Percentiles rank a stretch among this genome's conserved stretches.
These are phyloP conservation scores for Diaporthe vaccinii DNA, from an alignment of 2,329 filamentous ascomycete species.

Conservation along the genomic window DNA sequence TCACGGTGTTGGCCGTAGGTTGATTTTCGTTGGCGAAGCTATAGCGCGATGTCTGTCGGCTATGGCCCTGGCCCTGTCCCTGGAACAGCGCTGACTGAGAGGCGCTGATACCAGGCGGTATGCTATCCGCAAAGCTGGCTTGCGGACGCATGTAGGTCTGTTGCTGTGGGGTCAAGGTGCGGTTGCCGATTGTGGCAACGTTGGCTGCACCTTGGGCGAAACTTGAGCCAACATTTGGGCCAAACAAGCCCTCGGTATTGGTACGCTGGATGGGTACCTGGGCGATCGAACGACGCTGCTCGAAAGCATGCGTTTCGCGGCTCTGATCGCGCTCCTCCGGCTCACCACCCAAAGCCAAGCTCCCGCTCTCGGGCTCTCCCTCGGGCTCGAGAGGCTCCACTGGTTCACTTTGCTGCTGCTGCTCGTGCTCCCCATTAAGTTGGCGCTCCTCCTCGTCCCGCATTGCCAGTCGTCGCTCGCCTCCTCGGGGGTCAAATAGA, in stretches of 20 bases:
- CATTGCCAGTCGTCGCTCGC: conserved; percentile 83
- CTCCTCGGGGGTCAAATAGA: conserved; percentile 86
- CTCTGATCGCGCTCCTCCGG: conserved; percentile 82
- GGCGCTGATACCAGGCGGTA: conserved; percentile 70
- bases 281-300: conserved; percentile 75
- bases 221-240: conserved; percentile 62
- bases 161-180: conserved; percentile 85
- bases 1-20: conserved; percentile 74
- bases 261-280: conserved; percentile 83
- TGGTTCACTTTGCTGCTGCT: conserved; percentile 51
- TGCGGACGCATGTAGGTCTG: conserved; percentile 79
- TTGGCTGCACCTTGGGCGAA: conserved; percentile 65
- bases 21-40: conserved; percentile 85
- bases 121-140: conserved; percentile 68
- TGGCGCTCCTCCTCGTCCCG: conserved; percentile 77
- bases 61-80: conserved; percentile 72
- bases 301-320: conserved; percentile 64
- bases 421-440: conserved; percentile 62
- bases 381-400: conserved; percentile 63
- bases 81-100: conserved; percentile 67
- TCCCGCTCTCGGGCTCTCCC: conserved; percentile 84
- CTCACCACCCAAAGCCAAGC: conserved; percentile 90
- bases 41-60: conserved; percentile 87
- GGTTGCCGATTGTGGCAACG: conserved; percentile 72
- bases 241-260: conserved; percentile 66